These are phyloP conservation scores for Gynostemma pentaphyllum DNA, from an alignment of 306 rosid genomes.

Conservation along the genomic window DNA sequence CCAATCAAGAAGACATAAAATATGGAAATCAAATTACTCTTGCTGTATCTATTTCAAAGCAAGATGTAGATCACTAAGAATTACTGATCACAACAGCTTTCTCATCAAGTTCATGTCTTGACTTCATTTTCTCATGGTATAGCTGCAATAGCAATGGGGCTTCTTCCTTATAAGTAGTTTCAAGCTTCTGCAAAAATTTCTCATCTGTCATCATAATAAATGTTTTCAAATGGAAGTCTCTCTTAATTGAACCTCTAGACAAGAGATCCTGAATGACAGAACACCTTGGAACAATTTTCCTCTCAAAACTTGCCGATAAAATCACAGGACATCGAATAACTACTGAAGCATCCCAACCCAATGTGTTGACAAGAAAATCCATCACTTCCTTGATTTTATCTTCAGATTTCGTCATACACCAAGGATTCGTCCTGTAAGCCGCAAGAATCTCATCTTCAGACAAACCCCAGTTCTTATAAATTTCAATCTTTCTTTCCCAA, in stretches of 20 bases:
- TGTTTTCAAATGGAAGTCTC: too few species aligned
- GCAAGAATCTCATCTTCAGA: slow-evolving; percentile 20
- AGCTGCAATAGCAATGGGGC: too few species aligned
- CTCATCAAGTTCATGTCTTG: too few species aligned
- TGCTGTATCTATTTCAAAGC: too few species aligned
- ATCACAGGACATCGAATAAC: background rate
- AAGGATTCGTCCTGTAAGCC: slow-evolving; percentile 31
- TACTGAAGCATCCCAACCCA: slow-evolving; percentile 16
- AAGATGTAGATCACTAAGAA: too few species aligned
- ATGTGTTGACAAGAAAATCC: slow-evolving; percentile 26
- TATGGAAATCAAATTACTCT: too few species aligned
- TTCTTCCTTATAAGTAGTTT: too few species aligned
- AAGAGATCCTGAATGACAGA: slow-evolving; percentile 15
- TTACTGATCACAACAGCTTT: too few species aligned
- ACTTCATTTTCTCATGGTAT: too few species aligned
- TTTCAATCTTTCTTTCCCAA: slow-evolving; percentile 27
- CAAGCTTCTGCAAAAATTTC: too few species aligned
- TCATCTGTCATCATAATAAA: too few species aligned
- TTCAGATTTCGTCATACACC: slow-evolving; percentile 18
- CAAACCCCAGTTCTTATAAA: slow-evolving; percentile 49
- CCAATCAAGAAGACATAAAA: too few species aligned
- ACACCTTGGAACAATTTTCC: slow-evolving; percentile 34
- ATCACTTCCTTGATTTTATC: slow-evolving; percentile 25
- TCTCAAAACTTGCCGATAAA: slow-evolving; percentile 24
- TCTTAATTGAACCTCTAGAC: slow-evolving; percentile 19